These are phyloP conservation scores for Lupinus albus DNA, from an alignment of 306 rosid species.

Conservation along the genomic window DNA sequence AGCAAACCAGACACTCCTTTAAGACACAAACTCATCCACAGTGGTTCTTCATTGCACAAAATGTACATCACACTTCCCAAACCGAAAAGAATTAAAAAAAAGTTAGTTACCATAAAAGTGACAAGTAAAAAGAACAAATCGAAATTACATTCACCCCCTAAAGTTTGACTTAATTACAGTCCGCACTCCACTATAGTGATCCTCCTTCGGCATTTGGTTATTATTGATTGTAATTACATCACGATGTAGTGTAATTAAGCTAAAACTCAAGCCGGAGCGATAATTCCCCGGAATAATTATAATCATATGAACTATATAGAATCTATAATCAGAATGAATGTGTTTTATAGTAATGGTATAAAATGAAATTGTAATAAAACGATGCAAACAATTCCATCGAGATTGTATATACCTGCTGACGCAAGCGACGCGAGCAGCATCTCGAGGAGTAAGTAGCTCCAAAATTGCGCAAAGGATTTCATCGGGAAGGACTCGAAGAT, in stretches of 20 bases:
- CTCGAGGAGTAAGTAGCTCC: constrained; percentile 71
- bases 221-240: no score
- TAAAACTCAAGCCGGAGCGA: no score
- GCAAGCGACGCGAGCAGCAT: constrained; percentile 77
- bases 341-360: neutral
- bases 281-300: neutral
- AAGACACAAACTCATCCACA: constrained; percentile 87
- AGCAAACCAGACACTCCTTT: constrained; percentile 61
- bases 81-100: neutral
- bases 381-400: no score
- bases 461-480: constrained; percentile 72
- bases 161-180: no score
- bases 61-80: constrained; percentile 82
- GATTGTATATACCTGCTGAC: constrained; percentile 71
- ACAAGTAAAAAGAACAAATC: neutral
- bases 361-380: neutral
- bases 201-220: no score
- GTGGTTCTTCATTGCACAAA: constrained; percentile 85
- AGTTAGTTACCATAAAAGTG: neutral
- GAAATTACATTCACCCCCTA: no score
- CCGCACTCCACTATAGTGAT: no score
- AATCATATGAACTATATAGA: neutral
- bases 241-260: no score
- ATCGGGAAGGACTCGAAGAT: constrained; percentile 74
- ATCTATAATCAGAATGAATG: neutral